phyloP scores from a whole-genome alignment of 257 asterid species.

The Perilla frutescens region DNA sequence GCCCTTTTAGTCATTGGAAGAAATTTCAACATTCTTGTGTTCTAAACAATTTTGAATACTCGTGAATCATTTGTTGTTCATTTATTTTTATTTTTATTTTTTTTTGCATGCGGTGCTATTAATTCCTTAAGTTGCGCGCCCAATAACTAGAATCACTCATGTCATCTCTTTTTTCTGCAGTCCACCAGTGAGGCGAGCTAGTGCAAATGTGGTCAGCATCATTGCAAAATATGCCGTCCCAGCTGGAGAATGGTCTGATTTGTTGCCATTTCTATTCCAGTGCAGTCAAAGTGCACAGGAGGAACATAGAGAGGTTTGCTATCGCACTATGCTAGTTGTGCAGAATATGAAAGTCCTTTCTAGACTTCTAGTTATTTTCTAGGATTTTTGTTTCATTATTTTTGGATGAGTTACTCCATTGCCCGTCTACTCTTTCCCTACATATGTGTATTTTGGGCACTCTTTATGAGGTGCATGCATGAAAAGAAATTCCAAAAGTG shows the following conservation, averaged over 20 bases:
- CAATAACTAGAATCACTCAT: not conserved
- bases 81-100: not conserved
- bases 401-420: constrained; percentile 6
- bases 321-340: constrained; percentile 14
- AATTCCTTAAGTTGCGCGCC: not conserved
- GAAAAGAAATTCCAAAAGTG: not conserved
- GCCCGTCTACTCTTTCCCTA: not conserved
- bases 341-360: constrained; percentile 1
- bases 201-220: constrained; percentile 97
- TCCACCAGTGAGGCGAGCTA: constrained; percentile 92
- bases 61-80: constrained; percentile 15
- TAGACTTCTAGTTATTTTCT: constrained; percentile 6
- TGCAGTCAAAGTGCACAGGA: constrained; percentile 95
- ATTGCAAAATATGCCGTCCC: constrained; percentile 97
- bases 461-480: constrained; percentile 4
- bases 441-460: not conserved
- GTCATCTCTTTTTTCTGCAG: constrained; percentile 50
- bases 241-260: constrained; percentile 96
- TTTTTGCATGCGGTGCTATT: not conserved
- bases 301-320: constrained; percentile 94
- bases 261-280: constrained; percentile 91
- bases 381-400: not conserved
- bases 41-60: not conserved
- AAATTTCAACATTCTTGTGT: not conserved
- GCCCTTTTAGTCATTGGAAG: not conserved